Conservation (phyloP, 768 basidiomycete genomes). For the Tylopilus cervinicoccineus region DNA sequence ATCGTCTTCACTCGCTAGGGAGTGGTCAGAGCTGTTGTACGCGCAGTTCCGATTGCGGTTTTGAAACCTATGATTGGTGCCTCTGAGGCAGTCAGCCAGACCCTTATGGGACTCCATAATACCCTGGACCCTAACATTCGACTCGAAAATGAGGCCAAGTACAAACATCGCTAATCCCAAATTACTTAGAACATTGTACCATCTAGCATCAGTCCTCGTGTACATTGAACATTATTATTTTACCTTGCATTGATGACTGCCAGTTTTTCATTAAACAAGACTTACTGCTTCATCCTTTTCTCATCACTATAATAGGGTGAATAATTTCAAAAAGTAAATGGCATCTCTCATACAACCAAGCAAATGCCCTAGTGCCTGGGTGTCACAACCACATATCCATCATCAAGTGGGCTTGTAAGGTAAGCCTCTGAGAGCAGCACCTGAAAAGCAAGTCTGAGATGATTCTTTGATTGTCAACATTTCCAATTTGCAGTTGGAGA, state of each 20-base stretch:
- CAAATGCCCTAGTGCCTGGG: constrained; percentile 18
- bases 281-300: not conserved
- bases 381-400: constrained; percentile 27
- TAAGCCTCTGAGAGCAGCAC: constrained; percentile 26
- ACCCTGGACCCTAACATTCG: constrained; percentile 82
- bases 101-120: constrained; percentile 89
- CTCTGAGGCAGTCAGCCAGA: constrained; percentile 94
- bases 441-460: constrained; percentile 18
- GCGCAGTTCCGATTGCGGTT: constrained; percentile 96
- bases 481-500: not conserved
- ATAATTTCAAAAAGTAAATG: not conserved
- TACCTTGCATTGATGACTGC: not conserved
- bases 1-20: constrained; percentile 49
- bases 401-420: constrained; percentile 29
- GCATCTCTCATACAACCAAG: not conserved
- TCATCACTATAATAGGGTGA: not conserved
- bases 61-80: constrained; percentile 98
- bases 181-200: constrained; percentile 18
- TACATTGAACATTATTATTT: constrained; percentile 8
- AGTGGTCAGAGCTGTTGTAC: constrained; percentile 87
- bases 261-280: not conserved
- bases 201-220: constrained; percentile 13
- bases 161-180: constrained; percentile 68
- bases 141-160: constrained; percentile 88
- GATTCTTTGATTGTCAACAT: not conserved